Percentiles rank a stretch among this genome's conserved stretches.
phyloP scores from a whole-genome alignment of 2,329 filamentous ascomycete genomes.

The Parastagonospora nodorum region DNA sequence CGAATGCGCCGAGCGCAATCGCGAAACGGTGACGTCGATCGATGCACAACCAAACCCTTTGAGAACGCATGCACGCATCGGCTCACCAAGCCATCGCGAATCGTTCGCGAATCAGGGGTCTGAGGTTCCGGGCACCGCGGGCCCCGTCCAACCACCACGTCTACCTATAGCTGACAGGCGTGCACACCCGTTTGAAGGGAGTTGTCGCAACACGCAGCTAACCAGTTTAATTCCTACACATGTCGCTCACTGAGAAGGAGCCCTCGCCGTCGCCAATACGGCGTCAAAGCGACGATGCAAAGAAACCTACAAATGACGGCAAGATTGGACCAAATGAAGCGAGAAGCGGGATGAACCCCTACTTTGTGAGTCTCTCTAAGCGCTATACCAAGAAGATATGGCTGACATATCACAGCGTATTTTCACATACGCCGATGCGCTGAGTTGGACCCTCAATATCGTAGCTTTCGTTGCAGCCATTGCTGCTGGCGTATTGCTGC shows the following conservation, averaged over 20 bases:
- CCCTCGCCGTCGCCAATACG: slow-evolving; percentile 4
- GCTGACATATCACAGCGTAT: slow-evolving; percentile 33
- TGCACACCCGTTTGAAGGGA: neutral
- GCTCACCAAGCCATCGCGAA: too few species aligned
- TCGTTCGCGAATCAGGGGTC: too few species aligned
- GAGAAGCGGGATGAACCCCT: slow-evolving; percentile 25
- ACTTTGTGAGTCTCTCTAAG: slow-evolving; percentile 23
- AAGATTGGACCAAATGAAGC: slow-evolving; percentile 13
- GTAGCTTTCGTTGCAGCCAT: slow-evolving; percentile 46
- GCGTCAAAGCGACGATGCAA: slow-evolving; percentile 8
- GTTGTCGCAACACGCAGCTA: neutral
- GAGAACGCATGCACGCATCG: too few species aligned
- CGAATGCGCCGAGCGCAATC: too few species aligned
- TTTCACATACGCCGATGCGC: slow-evolving; percentile 42
- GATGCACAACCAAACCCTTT: too few species aligned
- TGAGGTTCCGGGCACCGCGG: neutral
- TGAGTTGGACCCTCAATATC: slow-evolving; percentile 38
- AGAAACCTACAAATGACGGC: slow-evolving; percentile 3
- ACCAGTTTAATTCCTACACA: slow-evolving; percentile 1
- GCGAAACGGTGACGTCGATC: too few species aligned
- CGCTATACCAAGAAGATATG: neutral
- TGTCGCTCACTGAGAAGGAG: slow-evolving; percentile 13
- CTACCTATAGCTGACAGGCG: neutral
- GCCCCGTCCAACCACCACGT: neutral
- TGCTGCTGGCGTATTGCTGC: slow-evolving; percentile 52